Percentiles rank a stretch among this genome's conserved stretches.
Conservation (phyloP, 768 basidiomycete genomes). For the Sistotremastrum suecicum region DNA sequence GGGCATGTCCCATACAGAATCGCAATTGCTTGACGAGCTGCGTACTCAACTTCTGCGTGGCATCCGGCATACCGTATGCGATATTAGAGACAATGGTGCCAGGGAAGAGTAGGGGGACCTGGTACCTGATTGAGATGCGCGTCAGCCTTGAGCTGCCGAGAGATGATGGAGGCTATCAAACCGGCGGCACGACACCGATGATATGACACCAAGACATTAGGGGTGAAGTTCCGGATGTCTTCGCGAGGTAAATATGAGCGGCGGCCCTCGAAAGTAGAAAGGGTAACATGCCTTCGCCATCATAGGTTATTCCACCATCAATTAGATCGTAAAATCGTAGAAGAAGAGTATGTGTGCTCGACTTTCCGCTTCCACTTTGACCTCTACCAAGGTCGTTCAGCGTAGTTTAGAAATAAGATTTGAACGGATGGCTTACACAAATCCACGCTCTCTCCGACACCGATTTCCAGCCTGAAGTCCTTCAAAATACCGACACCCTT, state of each 20-base stretch:
- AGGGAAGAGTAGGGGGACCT: conserved; percentile 26
- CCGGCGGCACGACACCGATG: conserved; percentile 30
- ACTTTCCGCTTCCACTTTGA: conserved; percentile 31
- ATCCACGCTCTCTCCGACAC: conserved; percentile 25
- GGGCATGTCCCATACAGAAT: conserved; percentile 30
- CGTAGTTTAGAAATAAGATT: not conserved
- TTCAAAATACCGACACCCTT: conserved; percentile 25
- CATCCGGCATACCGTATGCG: conserved; percentile 27
- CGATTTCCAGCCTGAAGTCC: conserved; percentile 24
- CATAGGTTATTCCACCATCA: conserved; percentile 19
- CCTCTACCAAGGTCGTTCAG: conserved; percentile 17
- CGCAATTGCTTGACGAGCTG: conserved; percentile 31
- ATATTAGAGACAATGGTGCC: conserved; percentile 33
- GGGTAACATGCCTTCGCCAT: conserved; percentile 18
- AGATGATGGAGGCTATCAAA: conserved; percentile 1
- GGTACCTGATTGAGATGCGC: not conserved
- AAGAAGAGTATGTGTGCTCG: conserved; percentile 25
- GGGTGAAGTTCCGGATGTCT: conserved; percentile 26
- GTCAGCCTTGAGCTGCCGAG: too few species aligned
- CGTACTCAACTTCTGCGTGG: conserved; percentile 27
- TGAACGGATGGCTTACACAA: conserved; percentile 18
- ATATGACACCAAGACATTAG: conserved; percentile 28
- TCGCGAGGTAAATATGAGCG: too few species aligned
- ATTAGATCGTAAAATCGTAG: conserved; percentile 26
- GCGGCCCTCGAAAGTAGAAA: too few species aligned